Evolutionary conservation across 2,329 filamentous ascomycete genomes (phyloP), one percentile per base, ranked within the genome.

Genomic region (Curvularia verruculosa): DNA sequence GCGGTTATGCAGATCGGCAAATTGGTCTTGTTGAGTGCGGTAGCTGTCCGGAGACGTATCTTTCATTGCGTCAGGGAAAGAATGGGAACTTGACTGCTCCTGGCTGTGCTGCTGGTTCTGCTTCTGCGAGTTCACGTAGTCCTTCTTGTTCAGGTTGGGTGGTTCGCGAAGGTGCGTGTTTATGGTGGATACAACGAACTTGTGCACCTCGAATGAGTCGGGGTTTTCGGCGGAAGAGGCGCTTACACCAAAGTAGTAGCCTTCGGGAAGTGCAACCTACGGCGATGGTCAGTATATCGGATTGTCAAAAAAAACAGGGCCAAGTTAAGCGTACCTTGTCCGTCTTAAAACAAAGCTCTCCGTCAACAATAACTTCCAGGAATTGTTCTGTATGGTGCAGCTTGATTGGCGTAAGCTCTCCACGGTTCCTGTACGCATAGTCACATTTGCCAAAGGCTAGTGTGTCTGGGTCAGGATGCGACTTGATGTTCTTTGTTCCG

Each of bases 191-290:
- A 95, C 85, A 34, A 90, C 83, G 72, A 98, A 85, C 75, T 94
- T 96, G 82, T 93, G 95, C 64, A 96, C 77, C 78, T 99, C 95
- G 70, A 97, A 96, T 5, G 92, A 96, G 78, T 99, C 95, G 0
- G 95, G 92, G 68, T 87, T 93, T 65, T 98, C 94, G 28, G 91
- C 90, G 3, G 91, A 94, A 15, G 91, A 90, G 40, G 94, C 95
- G 12, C 90, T 92, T 66, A 99, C 80, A 68, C 95, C 95, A 65
- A 96, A 91, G 74, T 85, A 85, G 80, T 98, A 96, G 65, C 91
- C 91, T 1, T 83, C 69, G 3, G 94, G 95, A 23, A 99, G 84
- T 59, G 81, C 82, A 69, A 98, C 84, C 81, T 91, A 47, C 23
- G 18, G 43, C 5, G 6, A 8, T 19, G 31, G 50, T 67, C n/a